These are phyloP conservation scores for Melampsora americana DNA, from an alignment of 1,284 basidiomycete genomes.

Conservation along the genomic window DNA sequence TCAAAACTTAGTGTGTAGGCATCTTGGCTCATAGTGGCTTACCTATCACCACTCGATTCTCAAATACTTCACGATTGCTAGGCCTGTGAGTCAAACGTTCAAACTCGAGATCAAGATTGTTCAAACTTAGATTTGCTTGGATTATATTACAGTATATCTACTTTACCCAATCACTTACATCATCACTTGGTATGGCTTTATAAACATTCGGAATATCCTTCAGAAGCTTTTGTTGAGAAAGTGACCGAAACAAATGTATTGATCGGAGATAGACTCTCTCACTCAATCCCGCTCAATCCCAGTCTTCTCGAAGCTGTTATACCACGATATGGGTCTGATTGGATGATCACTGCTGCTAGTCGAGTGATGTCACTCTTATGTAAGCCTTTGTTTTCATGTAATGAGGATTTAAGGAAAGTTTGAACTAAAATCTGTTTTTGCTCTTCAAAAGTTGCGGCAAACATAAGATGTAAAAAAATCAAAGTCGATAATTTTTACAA, in stretches of 20 bases:
- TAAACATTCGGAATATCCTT: constrained; percentile 10
- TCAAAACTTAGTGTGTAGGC: background rate
- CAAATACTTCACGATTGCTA: constrained; percentile 15
- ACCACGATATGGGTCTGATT: constrained; percentile 26
- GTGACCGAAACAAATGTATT: constrained; percentile 20
- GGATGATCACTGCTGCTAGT: constrained; percentile 20
- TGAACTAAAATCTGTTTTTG: background rate
- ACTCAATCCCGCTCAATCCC: background rate
- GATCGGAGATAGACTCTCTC: constrained; percentile 19
- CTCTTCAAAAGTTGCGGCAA: constrained; percentile 5
- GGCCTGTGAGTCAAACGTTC: constrained; percentile 19
- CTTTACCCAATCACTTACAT: constrained; percentile 22
- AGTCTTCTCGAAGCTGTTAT: background rate
- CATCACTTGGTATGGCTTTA: constrained; percentile 16
- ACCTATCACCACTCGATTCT: constrained; percentile 1
- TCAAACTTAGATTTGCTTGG: background rate
- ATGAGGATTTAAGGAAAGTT: background rate
- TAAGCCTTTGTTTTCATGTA: background rate
- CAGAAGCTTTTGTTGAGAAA: constrained; percentile 10
- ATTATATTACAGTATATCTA: constrained; percentile 8
- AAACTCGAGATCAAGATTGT: background rate
- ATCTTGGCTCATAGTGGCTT: constrained; percentile 5
- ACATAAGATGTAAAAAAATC: constrained; percentile 11
- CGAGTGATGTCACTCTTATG: constrained; percentile 29
- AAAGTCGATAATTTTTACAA: constrained; percentile 19